Percentiles rank a stretch among this genome's conserved stretches.
Evolutionary conservation across 176 grass and related monocot species (phyloP).

Genomic region (Aegilops speltoides): DNA sequence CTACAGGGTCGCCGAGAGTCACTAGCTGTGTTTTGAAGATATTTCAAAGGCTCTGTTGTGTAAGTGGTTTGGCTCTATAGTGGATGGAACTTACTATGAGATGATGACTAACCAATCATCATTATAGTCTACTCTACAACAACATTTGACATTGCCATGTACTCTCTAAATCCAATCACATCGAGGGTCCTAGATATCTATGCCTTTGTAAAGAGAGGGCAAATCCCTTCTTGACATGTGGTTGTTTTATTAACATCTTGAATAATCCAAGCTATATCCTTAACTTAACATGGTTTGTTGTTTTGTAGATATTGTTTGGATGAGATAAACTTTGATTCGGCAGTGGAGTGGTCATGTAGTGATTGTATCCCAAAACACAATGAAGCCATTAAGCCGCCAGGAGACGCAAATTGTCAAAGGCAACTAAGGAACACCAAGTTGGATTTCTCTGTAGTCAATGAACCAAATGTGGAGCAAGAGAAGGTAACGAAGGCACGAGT

Average conservation of each 20-base stretch:
- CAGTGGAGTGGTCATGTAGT: conserved; percentile 19
- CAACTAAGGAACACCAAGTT: not conserved
- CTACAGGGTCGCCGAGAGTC: not conserved
- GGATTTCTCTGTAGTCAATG: not conserved
- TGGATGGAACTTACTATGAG: not conserved
- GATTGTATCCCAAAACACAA: conserved; percentile 19
- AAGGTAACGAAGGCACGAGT: not conserved
- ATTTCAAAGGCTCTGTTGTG: not conserved
- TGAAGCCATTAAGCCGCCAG: not conserved
- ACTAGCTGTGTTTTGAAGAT: not conserved
- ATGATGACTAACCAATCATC: too few species aligned
- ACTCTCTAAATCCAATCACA: not conserved
- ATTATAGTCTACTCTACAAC: not conserved
- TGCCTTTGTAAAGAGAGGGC: not conserved
- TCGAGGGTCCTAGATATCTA: not conserved
- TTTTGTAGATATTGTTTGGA: conserved; percentile 54
- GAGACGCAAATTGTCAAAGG: not conserved
- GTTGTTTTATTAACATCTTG: not conserved
- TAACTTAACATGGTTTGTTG: not conserved
- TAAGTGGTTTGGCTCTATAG: not conserved
- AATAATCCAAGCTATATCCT: not conserved
- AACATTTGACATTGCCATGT: not conserved
- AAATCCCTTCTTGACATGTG: not conserved
- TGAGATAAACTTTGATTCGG: not conserved
- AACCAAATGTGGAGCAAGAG: not conserved